These are phyloP conservation scores for Didymella sp. DNA, from an alignment of 2,329 filamentous ascomycete genomes.

Conservation along the genomic window DNA sequence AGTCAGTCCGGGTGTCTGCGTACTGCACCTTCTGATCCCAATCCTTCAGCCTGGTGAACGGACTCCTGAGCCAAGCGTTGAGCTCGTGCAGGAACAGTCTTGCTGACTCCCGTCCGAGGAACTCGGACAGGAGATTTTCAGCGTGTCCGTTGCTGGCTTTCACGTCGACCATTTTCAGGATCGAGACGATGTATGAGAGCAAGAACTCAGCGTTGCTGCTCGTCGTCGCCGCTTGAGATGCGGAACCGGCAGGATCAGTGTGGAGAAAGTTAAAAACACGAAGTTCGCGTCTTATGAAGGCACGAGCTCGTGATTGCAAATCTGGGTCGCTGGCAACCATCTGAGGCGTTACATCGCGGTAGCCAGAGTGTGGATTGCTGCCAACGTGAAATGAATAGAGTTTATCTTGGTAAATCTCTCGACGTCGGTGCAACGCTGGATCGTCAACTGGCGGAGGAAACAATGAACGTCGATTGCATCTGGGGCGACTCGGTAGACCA, in stretches of 20 bases:
- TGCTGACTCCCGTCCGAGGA: conserved; percentile 76
- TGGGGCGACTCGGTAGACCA: conserved; percentile 27
- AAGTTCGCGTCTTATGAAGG: conserved; percentile 84
- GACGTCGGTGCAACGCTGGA: conserved; percentile 64
- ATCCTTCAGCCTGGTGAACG: conserved; percentile 71
- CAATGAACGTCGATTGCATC: conserved; percentile 27
- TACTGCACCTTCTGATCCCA: conserved; percentile 89
- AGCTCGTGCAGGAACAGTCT: conserved; percentile 85
- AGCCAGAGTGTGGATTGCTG: conserved; percentile 77
- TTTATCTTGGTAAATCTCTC: conserved; percentile 73
- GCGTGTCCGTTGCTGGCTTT: conserved; percentile 80
- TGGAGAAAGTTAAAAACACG: conserved; percentile 80
- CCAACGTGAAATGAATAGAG: conserved; percentile 84
- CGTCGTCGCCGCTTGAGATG: conserved; percentile 32
- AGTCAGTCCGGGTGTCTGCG: conserved; percentile 20
- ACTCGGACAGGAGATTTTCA: conserved; percentile 79
- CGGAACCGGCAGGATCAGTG: conserved; percentile 39
- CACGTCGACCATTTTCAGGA: conserved; percentile 82
- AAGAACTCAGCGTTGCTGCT: conserved; percentile 81
- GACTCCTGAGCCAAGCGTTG: conserved; percentile 81
- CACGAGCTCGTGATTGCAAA: conserved; percentile 76
- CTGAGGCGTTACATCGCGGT: conserved; percentile 73
- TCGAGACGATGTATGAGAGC: conserved; percentile 83
- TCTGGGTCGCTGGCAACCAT: conserved; percentile 69
- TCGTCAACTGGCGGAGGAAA: conserved; percentile 45